Evolutionary conservation across 1,284 basidiomycete genomes (phyloP), one percentile per base, ranked within the genome.

Genomic region (Naganishia liquefaciens): DNA sequence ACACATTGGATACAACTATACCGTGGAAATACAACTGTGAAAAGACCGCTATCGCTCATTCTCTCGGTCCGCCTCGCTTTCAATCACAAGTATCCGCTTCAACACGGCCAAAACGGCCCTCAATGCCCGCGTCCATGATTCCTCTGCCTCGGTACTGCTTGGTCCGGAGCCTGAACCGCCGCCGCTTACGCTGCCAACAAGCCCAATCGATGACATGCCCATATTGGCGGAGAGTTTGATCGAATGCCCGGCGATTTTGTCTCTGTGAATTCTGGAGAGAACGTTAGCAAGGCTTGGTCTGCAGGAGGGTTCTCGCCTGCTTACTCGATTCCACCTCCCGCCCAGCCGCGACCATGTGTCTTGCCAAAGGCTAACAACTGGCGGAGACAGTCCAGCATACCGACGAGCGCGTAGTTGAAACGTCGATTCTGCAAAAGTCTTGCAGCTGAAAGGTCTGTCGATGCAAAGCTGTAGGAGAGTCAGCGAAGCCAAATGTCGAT

Each of bases 321-420:
- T 66, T 67, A 75, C 73, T 74, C 71, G 49, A 71, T 84, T 87
- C 77, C 75, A 88, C 91, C 88, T 84, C 71, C 93, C 86, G 65
- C 93, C 89, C 50, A 94, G 81, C 58, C 80, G 80, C 25, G 84
- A 70, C 94, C 90, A 70, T 88, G 85, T 15, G 83, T 81, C 73
- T 85, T 86, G 42, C 91, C 89, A 72, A 87, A 86, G 62, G 95
- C 93, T 76, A 90, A 87, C 43, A 97, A 80, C 74, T 98, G 93
- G 70, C 91, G 87, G 47, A 99, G 81, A 74, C 94, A 97, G 68
- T 97, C 93, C 50, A 99, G 83, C 71, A 99, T 92, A 2, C 91
- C 92, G 5, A 95, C 91, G 88, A 99, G 95, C 2, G 89, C 96
- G 69, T 90, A 86, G 78, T 98, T 95, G 79, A 99, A 99, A 19